phyloP scores from a whole-genome alignment of 306 rosid species.

The Casuarina equisetifolia region DNA sequence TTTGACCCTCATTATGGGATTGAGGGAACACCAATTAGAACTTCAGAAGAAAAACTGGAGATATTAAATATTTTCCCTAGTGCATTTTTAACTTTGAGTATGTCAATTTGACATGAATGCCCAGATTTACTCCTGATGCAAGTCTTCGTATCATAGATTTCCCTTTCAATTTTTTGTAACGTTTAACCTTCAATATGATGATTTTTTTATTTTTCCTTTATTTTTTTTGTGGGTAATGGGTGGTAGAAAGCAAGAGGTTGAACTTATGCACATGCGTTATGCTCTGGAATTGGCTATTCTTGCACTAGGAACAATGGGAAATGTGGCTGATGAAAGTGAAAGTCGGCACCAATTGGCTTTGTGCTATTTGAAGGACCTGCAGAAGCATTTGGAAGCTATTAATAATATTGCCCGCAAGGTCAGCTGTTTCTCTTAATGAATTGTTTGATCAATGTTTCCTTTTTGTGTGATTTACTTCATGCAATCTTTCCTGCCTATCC shows the following conservation, averaged over 20 bases:
- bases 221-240: conserved; percentile 15
- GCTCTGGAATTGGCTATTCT: conserved; percentile 86
- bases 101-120: neutral
- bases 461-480: conserved; percentile 28
- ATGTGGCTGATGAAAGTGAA: conserved; percentile 49
- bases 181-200: conserved; percentile 23
- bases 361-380: conserved; percentile 70
- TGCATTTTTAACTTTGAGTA: neutral
- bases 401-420: conserved; percentile 90
- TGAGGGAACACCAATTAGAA: neutral
- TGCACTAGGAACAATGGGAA: conserved; percentile 86
- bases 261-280: conserved; percentile 97
- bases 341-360: conserved; percentile 54
- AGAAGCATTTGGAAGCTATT: conserved; percentile 83
- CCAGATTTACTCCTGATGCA: neutral
- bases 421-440: conserved; percentile 29
- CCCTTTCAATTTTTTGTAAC: neutral
- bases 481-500: conserved; percentile 13
- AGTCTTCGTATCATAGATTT: neutral
- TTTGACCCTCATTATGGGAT: neutral
- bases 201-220: conserved; percentile 28
- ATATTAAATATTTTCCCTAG: neutral
- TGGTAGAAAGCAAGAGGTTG: conserved; percentile 86
- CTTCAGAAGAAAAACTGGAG: neutral
- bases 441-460: conserved; percentile 26